Conservation (phyloP, 176 grass and related monocot species). For the Echinochloa phyllopogon region DNA sequence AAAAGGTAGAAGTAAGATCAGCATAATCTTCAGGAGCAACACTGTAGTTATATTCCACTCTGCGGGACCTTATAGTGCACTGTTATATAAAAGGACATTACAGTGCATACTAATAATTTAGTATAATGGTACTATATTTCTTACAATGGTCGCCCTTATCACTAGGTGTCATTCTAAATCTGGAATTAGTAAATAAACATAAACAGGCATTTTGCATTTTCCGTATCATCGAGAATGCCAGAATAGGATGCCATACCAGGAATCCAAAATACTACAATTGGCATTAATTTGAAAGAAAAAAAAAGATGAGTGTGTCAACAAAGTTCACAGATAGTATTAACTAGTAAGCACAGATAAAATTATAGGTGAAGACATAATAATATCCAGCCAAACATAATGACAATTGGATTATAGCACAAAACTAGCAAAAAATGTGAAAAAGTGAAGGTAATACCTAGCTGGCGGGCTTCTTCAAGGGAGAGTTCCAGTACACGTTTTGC, state of each 20-base stretch:
- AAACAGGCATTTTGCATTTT: no score
- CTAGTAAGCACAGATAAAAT: neutral
- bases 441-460: slow-evolving; percentile 60
- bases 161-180: neutral
- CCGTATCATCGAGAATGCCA: no score
- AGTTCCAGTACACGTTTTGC: slow-evolving; percentile 95
- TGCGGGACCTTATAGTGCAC: neutral
- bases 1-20: neutral
- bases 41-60: neutral
- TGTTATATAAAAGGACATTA: neutral
- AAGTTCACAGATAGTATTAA: neutral
- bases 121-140: neutral
- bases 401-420: neutral
- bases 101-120: neutral
- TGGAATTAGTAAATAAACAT: no score
- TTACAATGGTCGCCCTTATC: neutral
- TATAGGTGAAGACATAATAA: neutral
- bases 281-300: neutral
- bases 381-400: slow-evolving; percentile 21
- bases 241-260: neutral
- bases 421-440: neutral
- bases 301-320: neutral
- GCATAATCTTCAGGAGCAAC: neutral
- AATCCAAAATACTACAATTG: neutral
- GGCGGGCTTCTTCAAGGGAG: slow-evolving; percentile 92